Evolutionary conservation across 306 rosid species (phyloP).

Genomic region (Rosa multiflora): DNA sequence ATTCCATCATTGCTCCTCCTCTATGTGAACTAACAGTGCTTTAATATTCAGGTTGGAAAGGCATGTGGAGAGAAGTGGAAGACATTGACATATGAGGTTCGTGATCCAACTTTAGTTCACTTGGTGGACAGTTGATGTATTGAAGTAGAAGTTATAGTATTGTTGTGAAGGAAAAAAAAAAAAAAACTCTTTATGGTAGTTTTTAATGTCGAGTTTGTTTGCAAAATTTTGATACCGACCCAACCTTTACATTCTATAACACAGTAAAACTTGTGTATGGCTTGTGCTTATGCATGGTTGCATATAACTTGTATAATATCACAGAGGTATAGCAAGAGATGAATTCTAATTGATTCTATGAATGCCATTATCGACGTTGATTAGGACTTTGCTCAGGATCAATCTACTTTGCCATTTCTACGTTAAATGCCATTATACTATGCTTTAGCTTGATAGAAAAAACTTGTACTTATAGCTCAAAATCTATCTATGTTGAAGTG

Average conservation of each 20-base stretch:
- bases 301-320: background rate
- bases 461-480: background rate
- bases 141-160: background rate
- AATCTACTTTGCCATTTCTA: background rate
- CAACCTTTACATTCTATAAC: background rate
- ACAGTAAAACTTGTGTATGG: background rate
- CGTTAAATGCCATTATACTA: background rate
- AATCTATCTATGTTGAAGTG: background rate
- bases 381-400: background rate
- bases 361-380: background rate
- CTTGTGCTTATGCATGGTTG: background rate
- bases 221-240: background rate
- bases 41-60: conserved; percentile 74
- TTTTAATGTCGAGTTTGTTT: background rate
- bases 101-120: conserved; percentile 23
- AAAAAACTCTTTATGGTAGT: background rate
- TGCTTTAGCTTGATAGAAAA: background rate
- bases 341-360: background rate
- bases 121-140: background rate
- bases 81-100: conserved; percentile 89
- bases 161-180: background rate
- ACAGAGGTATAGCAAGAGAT: background rate
- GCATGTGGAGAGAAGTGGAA: conserved; percentile 98
- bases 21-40: conserved; percentile 10
- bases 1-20: background rate